Conservation (phyloP, 768 basidiomycete species). For the Xerocomellus dryophilus region DNA sequence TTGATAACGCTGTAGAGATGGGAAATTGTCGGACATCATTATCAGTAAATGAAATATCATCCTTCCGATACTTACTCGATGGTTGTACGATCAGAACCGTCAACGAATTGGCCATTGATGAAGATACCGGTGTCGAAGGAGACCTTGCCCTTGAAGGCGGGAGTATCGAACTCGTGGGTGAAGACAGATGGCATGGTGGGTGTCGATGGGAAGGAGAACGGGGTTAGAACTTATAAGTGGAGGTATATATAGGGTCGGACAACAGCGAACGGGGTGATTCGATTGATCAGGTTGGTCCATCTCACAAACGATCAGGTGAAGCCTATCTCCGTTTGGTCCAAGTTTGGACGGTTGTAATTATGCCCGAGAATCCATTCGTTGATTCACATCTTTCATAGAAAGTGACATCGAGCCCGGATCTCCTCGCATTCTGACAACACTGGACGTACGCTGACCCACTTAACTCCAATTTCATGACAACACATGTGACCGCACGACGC, state of each 20-base stretch:
- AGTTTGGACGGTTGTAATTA: no score
- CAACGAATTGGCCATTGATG: conserved; percentile 66
- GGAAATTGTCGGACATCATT: background rate
- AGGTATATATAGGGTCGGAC: conserved; percentile 19
- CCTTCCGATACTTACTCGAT: conserved; percentile 57
- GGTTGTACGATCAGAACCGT: conserved; percentile 52
- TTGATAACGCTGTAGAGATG: conserved; percentile 50
- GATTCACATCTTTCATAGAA: no score
- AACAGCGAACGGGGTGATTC: background rate
- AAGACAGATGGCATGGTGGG: conserved; percentile 42
- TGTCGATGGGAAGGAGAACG: background rate
- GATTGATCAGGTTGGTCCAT: background rate
- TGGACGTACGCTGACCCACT: background rate
- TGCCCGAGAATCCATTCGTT: no score
- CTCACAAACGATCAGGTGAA: no score
- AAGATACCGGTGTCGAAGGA: conserved; percentile 64
- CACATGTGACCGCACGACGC: no score
- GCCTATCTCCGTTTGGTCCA: no score
- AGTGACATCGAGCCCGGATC: no score
- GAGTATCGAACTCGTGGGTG: conserved; percentile 50
- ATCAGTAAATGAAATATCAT: background rate
- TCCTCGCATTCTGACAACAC: background rate
- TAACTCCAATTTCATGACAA: background rate
- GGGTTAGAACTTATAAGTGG: no score
- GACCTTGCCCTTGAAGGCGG: conserved; percentile 55